These are phyloP conservation scores for Huntiella moniliformis DNA, from an alignment of 2,329 filamentous ascomycete species.

Conservation along the genomic window DNA sequence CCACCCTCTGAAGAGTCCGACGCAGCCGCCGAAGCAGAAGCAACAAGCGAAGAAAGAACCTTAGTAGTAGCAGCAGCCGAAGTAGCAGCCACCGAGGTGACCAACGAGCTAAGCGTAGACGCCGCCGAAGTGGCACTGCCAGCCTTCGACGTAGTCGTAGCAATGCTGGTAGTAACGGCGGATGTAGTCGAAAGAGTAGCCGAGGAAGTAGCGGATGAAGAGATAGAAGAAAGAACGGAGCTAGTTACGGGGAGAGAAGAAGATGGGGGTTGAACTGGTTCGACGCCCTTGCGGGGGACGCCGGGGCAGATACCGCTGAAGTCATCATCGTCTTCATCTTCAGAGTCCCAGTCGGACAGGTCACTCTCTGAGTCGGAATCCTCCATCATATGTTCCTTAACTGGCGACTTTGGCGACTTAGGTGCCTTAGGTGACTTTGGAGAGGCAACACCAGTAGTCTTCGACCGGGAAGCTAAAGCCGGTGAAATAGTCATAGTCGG, in stretches of 20 bases:
- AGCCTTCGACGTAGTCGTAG: conserved; percentile 1
- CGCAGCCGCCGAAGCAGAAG: not conserved
- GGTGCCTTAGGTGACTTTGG: not conserved
- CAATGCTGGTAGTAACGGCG: not conserved
- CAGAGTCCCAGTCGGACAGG: conserved; percentile 9
- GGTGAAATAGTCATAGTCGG: conserved; percentile 1
- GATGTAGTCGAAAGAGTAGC: not conserved
- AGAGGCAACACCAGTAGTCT: not conserved
- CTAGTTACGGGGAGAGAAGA: not conserved
- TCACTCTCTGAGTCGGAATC: not conserved
- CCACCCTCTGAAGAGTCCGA: not conserved
- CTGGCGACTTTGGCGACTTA: not conserved
- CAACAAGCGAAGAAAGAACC: not conserved
- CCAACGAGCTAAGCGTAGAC: not conserved
- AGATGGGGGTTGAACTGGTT: not conserved
- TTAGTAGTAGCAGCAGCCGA: not conserved
- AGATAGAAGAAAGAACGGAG: not conserved
- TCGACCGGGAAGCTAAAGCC: not conserved
- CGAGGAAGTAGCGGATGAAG: not conserved
- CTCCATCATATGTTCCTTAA: not conserved
- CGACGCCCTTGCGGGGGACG: not conserved
- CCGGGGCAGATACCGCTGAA: not conserved
- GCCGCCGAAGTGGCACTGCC: not conserved
- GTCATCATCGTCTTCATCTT: conserved; percentile 6
- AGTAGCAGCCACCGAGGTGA: not conserved